phyloP scores from a whole-genome alignment of 495 filamentous ascomycete species.

The Aspergillus homomorphus region DNA sequence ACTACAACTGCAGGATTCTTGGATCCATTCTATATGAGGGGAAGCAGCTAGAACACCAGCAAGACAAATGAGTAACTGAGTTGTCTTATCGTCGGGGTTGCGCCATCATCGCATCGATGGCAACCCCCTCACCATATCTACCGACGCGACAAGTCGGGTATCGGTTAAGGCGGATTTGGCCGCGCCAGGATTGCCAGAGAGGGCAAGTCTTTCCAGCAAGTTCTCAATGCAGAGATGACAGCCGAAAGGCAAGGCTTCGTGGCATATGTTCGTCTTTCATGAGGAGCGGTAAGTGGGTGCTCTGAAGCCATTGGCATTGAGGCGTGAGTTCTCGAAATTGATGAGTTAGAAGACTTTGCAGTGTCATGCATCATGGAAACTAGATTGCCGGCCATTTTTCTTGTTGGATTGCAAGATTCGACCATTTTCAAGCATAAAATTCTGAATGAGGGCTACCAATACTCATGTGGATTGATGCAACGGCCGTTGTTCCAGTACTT shows the following conservation, averaged over 20 bases:
- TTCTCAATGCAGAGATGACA: background rate
- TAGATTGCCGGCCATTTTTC: background rate
- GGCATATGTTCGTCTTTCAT: background rate
- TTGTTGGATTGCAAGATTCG: background rate
- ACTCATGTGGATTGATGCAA: background rate
- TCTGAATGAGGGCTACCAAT: background rate
- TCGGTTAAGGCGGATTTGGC: slow-evolving; percentile 1
- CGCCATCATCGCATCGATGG: slow-evolving; percentile 1
- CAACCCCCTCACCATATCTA: background rate
- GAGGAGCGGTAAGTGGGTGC: background rate
- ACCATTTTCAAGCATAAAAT: background rate
- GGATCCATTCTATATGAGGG: background rate
- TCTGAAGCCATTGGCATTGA: background rate
- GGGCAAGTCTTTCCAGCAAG: background rate
- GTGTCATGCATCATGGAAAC: background rate
- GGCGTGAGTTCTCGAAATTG: background rate
- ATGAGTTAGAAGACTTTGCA: background rate
- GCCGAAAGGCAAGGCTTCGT: background rate
- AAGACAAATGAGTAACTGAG: no score
- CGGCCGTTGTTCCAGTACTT: background rate
- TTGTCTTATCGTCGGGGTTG: slow-evolving; percentile 4
- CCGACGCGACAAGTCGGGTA: background rate
- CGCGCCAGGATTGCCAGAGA: slow-evolving; percentile 1
- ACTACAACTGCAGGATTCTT: background rate
- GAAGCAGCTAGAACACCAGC: background rate